phyloP scores from a whole-genome alignment of 2,329 filamentous ascomycete species.

The Penicillium thymicola region DNA sequence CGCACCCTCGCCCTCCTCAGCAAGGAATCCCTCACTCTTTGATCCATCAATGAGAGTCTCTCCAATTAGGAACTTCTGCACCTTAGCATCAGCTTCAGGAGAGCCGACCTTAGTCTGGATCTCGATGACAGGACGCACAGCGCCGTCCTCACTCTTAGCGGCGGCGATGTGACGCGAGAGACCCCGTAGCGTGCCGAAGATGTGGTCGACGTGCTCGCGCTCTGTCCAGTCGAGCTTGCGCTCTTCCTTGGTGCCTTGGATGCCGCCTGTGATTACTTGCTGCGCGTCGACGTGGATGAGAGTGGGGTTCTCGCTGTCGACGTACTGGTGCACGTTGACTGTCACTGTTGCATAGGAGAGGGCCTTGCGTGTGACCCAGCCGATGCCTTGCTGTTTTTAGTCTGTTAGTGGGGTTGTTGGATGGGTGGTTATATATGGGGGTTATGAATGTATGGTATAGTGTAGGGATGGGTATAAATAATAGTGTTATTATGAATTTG shows the following conservation, averaged over 20 bases:
- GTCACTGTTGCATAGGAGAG: slow-evolving; percentile 67
- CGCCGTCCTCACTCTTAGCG: slow-evolving; percentile 36
- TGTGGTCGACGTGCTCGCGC: slow-evolving; percentile 69
- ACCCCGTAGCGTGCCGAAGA: slow-evolving; percentile 71
- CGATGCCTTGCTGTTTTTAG: slow-evolving; percentile 57
- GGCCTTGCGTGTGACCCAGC: slow-evolving; percentile 70
- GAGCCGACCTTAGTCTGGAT: slow-evolving; percentile 39
- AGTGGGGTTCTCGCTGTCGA: slow-evolving; percentile 39
- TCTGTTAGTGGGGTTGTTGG: slow-evolving; percentile 9
- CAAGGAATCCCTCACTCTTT: slow-evolving; percentile 58
- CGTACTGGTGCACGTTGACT: slow-evolving; percentile 59
- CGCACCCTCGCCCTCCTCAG: slow-evolving; percentile 48
- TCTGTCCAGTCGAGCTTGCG: slow-evolving; percentile 56
- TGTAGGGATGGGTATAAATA: neutral
- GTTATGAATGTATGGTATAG: neutral
- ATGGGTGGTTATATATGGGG: neutral
- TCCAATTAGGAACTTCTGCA: slow-evolving; percentile 39
- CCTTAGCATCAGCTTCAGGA: slow-evolving; percentile 37
- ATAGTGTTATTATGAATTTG: neutral
- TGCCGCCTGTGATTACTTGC: slow-evolving; percentile 67
- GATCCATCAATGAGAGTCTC: slow-evolving; percentile 52
- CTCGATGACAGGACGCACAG: slow-evolving; percentile 35
- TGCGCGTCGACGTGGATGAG: slow-evolving; percentile 66
- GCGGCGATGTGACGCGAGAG: slow-evolving; percentile 51
- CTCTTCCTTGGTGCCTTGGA: slow-evolving; percentile 63